These are phyloP conservation scores for Trifolium dubium DNA, from an alignment of 306 rosid genomes.

Conservation along the genomic window DNA sequence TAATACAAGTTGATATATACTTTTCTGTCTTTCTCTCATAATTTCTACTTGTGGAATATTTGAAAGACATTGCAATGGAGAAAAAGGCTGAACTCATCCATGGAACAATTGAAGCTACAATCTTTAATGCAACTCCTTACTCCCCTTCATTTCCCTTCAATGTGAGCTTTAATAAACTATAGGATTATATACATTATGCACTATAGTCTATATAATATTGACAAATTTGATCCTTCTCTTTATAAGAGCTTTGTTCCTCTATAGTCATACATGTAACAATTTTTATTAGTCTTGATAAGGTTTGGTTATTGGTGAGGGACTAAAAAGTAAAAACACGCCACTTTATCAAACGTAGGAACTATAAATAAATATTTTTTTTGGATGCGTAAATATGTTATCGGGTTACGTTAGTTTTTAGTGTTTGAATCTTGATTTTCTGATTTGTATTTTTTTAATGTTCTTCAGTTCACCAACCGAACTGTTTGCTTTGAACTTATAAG, in stretches of 20 bases:
- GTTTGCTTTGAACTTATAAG: too few relatives aligned
- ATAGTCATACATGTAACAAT: background rate
- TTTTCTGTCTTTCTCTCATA: background rate
- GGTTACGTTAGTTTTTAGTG: background rate
- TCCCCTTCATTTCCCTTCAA: slow-evolving; percentile 68
- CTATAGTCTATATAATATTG: background rate
- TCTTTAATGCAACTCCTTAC: slow-evolving; percentile 82
- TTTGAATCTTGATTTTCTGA: background rate
- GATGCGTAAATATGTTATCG: background rate
- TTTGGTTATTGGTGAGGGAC: background rate
- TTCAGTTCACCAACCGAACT: background rate
- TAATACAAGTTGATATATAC: background rate
- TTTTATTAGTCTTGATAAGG: background rate
- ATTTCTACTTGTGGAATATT: slow-evolving; percentile 33
- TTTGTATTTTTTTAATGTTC: background rate
- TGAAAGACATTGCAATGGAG: slow-evolving; percentile 54
- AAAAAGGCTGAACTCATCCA: slow-evolving; percentile 63
- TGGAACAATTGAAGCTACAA: slow-evolving; percentile 92
- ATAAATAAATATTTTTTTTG: background rate
- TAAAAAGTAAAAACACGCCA: background rate
- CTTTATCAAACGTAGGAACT: background rate
- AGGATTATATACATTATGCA: background rate
- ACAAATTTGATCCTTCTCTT: background rate
- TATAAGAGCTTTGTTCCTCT: background rate
- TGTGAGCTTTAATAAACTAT: slow-evolving; percentile 52